These are phyloP conservation scores for Cyamopsis tetragonoloba DNA, from an alignment of 306 rosid genomes.

Conservation along the genomic window DNA sequence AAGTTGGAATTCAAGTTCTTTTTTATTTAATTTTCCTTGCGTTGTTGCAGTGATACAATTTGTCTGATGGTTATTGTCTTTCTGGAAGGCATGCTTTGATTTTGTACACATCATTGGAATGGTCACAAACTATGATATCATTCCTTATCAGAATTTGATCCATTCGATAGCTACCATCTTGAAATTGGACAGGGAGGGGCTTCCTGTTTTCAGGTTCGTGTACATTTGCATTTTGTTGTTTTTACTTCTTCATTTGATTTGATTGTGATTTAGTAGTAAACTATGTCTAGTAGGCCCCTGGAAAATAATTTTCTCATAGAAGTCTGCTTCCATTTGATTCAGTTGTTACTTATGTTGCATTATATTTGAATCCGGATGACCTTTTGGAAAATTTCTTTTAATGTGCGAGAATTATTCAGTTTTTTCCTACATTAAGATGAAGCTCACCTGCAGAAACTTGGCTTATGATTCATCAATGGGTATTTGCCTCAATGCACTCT, in stretches of 20 bases:
- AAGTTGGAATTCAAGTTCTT: background rate
- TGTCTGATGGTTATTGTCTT: slow-evolving; percentile 35
- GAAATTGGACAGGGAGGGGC: slow-evolving; percentile 72
- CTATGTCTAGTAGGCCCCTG: background rate
- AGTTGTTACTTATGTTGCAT: background rate
- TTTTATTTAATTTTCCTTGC: background rate
- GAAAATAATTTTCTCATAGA: slow-evolving; percentile 16
- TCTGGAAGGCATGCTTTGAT: slow-evolving; percentile 87
- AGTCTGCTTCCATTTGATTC: slow-evolving; percentile 16
- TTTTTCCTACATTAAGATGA: slow-evolving; percentile 17
- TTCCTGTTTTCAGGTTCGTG: slow-evolving; percentile 81
- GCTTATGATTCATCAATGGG: slow-evolving; percentile 79
- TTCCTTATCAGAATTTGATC: slow-evolving; percentile 73
- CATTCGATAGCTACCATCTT: slow-evolving; percentile 62
- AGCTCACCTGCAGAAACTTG: slow-evolving; percentile 54
- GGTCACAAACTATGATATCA: slow-evolving; percentile 48
- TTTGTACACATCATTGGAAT: slow-evolving; percentile 56
- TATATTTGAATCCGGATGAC: background rate
- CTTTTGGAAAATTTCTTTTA: background rate
- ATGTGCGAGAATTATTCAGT: background rate
- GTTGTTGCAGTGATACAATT: background rate
- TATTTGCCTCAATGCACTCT: slow-evolving; percentile 67
- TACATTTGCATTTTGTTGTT: slow-evolving; percentile 15
- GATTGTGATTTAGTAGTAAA: background rate
- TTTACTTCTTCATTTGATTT: background rate